Conservation (phyloP, 2,329 filamentous ascomycete genomes). For the Ceratocystis albifundus region DNA sequence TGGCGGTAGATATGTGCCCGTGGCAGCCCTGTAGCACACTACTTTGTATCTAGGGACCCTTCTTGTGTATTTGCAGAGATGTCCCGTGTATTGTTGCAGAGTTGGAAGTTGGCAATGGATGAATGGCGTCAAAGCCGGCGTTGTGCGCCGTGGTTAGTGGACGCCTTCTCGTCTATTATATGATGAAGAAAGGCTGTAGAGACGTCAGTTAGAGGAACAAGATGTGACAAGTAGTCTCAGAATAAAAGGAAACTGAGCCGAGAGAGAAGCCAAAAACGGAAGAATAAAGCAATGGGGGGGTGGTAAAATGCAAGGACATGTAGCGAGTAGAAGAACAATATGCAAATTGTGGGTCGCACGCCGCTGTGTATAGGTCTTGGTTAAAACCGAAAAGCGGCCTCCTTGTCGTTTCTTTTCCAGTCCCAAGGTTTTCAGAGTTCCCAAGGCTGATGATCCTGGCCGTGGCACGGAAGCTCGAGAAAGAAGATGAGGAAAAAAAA, state of each 20-base stretch:
- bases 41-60: too few relatives aligned
- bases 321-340: background rate
- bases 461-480: background rate
- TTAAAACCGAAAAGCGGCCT: background rate
- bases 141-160: background rate
- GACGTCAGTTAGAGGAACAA: background rate
- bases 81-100: too few relatives aligned
- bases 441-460: background rate
- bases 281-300: background rate
- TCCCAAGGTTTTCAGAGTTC: background rate
- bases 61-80: too few relatives aligned
- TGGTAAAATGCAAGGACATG: too few relatives aligned
- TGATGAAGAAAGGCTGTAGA: background rate
- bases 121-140: constrained; percentile 4
- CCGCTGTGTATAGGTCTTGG: background rate
- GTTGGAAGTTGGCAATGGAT: background rate
- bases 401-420: background rate
- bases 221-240: background rate
- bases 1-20: background rate
- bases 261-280: background rate
- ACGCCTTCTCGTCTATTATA: constrained; percentile 4
- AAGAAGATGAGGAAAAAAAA: constrained; percentile 1
- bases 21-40: background rate
- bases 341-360: background rate
- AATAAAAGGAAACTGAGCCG: background rate